Evolutionary conservation across 805 yeast species (phyloP).

Genomic region (Scheffersomyces spartinae): DNA sequence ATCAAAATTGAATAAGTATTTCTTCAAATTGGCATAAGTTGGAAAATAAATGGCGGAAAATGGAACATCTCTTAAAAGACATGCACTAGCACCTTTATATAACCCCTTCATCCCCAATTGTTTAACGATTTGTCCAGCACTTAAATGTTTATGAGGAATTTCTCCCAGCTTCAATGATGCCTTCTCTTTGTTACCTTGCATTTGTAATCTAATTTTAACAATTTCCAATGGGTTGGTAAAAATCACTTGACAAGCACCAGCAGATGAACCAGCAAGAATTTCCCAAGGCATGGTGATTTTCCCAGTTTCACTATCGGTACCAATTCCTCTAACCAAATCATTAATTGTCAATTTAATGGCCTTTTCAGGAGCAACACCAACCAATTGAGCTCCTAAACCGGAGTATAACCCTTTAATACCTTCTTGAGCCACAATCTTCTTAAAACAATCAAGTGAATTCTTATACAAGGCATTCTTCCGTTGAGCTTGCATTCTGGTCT

Average conservation of each 20-base stretch:
- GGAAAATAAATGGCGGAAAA: constrained; percentile 97
- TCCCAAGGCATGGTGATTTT: constrained; percentile 48
- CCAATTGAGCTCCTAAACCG: constrained; percentile 86
- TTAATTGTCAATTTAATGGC: constrained; percentile 93
- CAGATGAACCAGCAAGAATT: constrained; percentile 79
- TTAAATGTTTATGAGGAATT: constrained; percentile 30
- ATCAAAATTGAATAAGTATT: constrained; percentile 70
- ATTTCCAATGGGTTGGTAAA: constrained; percentile 95
- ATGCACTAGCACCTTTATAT: constrained; percentile 86
- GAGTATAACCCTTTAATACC: constrained; percentile 82
- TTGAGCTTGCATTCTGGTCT: constrained; percentile 97
- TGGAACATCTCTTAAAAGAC: constrained; percentile 90
- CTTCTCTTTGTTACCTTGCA: constrained; percentile 54
- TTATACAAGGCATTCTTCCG: constrained; percentile 57
- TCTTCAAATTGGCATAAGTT: constrained; percentile 86
- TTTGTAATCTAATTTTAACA: constrained; percentile 88
- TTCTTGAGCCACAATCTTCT: constrained; percentile 63
- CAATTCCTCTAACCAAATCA: constrained; percentile 69
- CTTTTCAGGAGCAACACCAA: constrained; percentile 98
- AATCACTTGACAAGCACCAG: constrained; percentile 94
- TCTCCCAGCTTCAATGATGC: constrained; percentile 21
- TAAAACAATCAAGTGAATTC: constrained; percentile 78
- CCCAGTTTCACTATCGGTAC: constrained; percentile 34
- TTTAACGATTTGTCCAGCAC: constrained; percentile 63
- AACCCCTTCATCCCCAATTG: constrained; percentile 77